Conservation (phyloP, 148 eudicot species). For the Arctostaphylos glauca region DNA sequence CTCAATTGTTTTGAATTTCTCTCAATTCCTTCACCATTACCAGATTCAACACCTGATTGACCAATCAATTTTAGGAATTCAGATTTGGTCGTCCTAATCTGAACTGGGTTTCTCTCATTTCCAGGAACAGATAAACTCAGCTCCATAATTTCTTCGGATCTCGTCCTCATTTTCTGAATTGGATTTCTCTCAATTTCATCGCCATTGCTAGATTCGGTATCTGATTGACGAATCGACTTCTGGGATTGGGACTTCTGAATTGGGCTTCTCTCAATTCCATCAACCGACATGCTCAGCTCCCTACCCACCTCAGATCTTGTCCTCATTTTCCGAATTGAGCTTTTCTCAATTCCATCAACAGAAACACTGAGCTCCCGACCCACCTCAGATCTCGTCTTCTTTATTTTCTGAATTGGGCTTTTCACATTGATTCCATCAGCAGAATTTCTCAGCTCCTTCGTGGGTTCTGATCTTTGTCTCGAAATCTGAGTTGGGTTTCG, state of each 20-base stretch:
- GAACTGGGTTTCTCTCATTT: background rate
- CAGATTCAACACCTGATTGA: background rate
- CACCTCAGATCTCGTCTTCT: conserved; percentile 34
- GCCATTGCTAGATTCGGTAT: background rate
- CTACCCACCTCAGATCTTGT: conserved; percentile 27
- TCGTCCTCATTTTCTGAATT: conserved; percentile 11
- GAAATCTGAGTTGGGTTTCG: conserved; percentile 40
- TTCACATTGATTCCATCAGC: conserved; percentile 31
- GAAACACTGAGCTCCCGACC: conserved; percentile 17
- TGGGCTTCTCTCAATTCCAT: conserved; percentile 24
- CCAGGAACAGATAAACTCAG: background rate
- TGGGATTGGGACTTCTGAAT: conserved; percentile 21
- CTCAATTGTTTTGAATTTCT: background rate
- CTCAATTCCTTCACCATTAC: background rate
- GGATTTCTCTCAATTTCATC: conserved; percentile 17
- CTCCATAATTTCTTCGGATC: background rate
- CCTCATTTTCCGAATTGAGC: conserved; percentile 21
- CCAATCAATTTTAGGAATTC: background rate
- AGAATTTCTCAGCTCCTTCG: conserved; percentile 24
- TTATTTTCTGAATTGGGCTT: conserved; percentile 26
- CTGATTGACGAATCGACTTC: conserved; percentile 4
- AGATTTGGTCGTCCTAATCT: background rate
- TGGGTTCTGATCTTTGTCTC: conserved; percentile 31
- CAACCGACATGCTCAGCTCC: conserved; percentile 16
- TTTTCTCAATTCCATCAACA: conserved; percentile 20